phyloP scores from a whole-genome alignment of 495 filamentous ascomycete species.

The Cercophora scortea region DNA sequence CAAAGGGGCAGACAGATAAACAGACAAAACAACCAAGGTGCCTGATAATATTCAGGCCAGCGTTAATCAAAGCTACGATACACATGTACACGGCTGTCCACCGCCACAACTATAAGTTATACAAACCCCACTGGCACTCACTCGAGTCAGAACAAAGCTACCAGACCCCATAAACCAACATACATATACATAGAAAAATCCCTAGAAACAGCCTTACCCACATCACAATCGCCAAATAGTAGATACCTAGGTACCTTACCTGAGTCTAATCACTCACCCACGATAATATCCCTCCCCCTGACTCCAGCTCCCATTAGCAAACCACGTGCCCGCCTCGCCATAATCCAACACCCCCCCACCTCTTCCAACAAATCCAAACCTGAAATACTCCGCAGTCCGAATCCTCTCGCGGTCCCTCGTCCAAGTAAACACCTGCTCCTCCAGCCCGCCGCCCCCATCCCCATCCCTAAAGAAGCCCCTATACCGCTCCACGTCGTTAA shows the following conservation, averaged over 20 bases:
- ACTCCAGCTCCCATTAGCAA: conserved; percentile 20
- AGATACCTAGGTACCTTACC: too few relatives aligned
- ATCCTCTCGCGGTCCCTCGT: conserved; percentile 2
- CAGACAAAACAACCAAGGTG: too few relatives aligned
- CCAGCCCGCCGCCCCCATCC: conserved; percentile 2
- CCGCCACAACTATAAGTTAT: too few relatives aligned
- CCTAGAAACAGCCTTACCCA: background rate
- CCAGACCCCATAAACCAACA: background rate
- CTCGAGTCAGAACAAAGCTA: too few relatives aligned
- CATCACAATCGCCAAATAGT: background rate
- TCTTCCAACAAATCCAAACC: conserved; percentile 11
- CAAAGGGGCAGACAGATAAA: too few relatives aligned
- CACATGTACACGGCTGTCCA: too few relatives aligned
- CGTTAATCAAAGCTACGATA: too few relatives aligned
- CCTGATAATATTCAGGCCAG: too few relatives aligned
- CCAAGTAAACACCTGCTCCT: conserved; percentile 16
- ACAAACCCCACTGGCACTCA: too few relatives aligned
- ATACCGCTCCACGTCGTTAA: conserved; percentile 24
- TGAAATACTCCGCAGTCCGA: conserved; percentile 14
- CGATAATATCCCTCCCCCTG: conserved; percentile 13
- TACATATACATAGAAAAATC: background rate
- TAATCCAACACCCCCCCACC: conserved; percentile 11
- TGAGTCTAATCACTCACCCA: too few relatives aligned
- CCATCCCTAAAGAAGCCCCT: conserved; percentile 9
- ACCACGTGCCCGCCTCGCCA: conserved; percentile 18